Percentiles rank a stretch among this genome's conserved stretches.
phyloP scores from a whole-genome alignment of 139 green algal species.

The Penium margaritaceum region DNA sequence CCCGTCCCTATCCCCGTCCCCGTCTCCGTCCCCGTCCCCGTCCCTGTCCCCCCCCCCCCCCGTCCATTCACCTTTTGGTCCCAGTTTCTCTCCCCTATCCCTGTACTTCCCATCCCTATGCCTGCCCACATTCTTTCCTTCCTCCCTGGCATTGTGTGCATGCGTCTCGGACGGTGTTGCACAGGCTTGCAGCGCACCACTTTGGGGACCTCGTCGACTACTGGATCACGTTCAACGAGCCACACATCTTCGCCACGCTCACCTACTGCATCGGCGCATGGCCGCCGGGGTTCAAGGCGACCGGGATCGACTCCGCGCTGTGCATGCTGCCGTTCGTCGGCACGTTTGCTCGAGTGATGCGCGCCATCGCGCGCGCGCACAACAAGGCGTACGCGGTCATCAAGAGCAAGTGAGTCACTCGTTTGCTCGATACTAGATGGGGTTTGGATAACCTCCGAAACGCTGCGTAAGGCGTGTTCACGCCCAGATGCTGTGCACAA shows the following conservation, averaged over 20 bases:
- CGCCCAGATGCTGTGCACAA: too few relatives aligned
- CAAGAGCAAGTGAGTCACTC: background rate
- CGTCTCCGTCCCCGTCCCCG: too few relatives aligned
- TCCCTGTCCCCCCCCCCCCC: too few relatives aligned
- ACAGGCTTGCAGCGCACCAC: constrained; percentile 19
- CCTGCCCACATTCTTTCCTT: background rate
- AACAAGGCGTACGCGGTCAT: constrained; percentile 20
- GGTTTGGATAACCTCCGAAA: too few relatives aligned
- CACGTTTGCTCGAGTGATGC: constrained; percentile 7
- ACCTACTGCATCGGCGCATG: constrained; percentile 42
- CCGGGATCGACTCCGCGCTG: constrained; percentile 6
- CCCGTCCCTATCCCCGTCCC: too few relatives aligned
- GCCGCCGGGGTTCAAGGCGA: constrained; percentile 37
- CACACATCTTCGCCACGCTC: constrained; percentile 42
- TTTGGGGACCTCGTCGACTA: constrained; percentile 40
- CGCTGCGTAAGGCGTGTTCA: too few relatives aligned
- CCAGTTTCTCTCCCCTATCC: too few relatives aligned
- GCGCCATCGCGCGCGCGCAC: constrained; percentile 32
- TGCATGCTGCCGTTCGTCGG: constrained; percentile 12
- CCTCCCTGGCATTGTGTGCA: background rate
- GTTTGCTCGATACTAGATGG: too few relatives aligned
- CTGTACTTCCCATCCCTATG: too few relatives aligned
- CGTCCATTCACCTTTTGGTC: too few relatives aligned
- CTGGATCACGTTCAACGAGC: constrained; percentile 48
- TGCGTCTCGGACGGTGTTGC: background rate